phyloP scores from a whole-genome alignment of 108 stramenopile genomes.

The Parietichytrium sp. region DNA sequence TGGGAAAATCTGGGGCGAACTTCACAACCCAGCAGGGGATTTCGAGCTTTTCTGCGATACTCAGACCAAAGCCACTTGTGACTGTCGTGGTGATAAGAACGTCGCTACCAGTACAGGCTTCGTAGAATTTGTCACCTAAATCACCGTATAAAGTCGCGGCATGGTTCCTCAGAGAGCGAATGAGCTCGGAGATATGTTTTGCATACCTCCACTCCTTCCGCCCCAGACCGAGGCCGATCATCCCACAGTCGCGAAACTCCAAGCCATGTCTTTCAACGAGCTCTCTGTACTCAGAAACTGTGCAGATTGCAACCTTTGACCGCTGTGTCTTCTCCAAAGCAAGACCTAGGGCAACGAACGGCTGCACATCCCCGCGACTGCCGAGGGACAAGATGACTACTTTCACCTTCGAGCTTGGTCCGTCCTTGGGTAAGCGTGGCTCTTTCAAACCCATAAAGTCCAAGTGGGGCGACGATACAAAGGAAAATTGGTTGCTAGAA shows the following conservation, averaged over 20 bases:
- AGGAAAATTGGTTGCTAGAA: too few relatives aligned
- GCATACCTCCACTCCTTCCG: not conserved
- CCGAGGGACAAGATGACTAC: slow-evolving; percentile 30
- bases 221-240: not conserved
- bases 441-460: too few relatives aligned
- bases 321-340: not conserved
- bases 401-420: too few relatives aligned
- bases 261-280: slow-evolving; percentile 3
- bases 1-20: slow-evolving; percentile 22
- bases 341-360: slow-evolving; percentile 32
- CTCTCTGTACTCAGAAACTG: not conserved
- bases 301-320: slow-evolving; percentile 8
- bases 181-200: slow-evolving; percentile 4
- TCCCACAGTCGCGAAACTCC: not conserved
- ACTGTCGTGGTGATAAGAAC: slow-evolving; percentile 4
- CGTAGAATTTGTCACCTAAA: not conserved
- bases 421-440: too few relatives aligned
- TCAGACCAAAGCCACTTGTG: slow-evolving; percentile 24
- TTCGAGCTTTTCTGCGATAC: not conserved
- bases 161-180: too few relatives aligned
- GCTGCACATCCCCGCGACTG: slow-evolving; percentile 45
- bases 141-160: not conserved
- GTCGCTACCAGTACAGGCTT: not conserved
- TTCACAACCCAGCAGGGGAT: slow-evolving; percentile 19
- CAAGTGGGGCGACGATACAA: too few relatives aligned